Evolutionary conservation across 2,329 filamentous ascomycete species (phyloP).

Genomic region (Nothopassalora personata): DNA sequence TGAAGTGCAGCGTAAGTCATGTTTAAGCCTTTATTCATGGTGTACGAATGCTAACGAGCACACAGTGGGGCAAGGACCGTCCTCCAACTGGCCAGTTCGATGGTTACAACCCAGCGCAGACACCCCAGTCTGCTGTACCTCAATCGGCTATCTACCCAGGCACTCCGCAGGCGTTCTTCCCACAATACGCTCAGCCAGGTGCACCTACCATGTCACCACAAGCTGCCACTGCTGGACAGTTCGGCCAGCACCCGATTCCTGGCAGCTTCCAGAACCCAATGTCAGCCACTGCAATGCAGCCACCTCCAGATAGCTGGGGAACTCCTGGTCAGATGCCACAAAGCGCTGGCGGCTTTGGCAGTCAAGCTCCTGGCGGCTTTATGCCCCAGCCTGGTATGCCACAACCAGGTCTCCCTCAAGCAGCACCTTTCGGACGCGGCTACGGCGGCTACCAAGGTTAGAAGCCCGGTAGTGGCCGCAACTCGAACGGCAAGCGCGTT

Average conservation of each 20-base stretch:
- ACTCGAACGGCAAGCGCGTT: neutral
- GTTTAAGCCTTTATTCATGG: neutral
- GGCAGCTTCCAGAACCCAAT: slow-evolving; percentile 53
- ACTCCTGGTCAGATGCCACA: slow-evolving; percentile 41
- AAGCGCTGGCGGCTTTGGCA: slow-evolving; percentile 77
- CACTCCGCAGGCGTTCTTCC: slow-evolving; percentile 74
- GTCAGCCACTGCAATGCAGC: slow-evolving; percentile 28
- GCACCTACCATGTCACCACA: slow-evolving; percentile 52
- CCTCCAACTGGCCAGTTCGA: slow-evolving; percentile 79
- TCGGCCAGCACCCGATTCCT: slow-evolving; percentile 57
- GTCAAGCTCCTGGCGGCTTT: slow-evolving; percentile 44
- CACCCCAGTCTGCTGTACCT: slow-evolving; percentile 48
- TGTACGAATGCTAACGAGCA: slow-evolving; percentile 27
- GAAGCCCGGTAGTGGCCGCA: neutral
- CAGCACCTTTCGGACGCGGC: slow-evolving; percentile 44
- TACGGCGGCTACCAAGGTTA: slow-evolving; percentile 59
- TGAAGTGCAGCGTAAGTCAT: slow-evolving; percentile 96
- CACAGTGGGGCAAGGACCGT: slow-evolving; percentile 97
- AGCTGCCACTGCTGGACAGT: slow-evolving; percentile 51
- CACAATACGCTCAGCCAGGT: slow-evolving; percentile 78
- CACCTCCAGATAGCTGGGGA: slow-evolving; percentile 40
- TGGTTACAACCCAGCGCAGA: slow-evolving; percentile 70
- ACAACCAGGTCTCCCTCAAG: slow-evolving; percentile 35
- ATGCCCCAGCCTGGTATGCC: slow-evolving; percentile 48
- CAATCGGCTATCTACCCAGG: slow-evolving; percentile 59